A percentile compares a stretch with the other conserved stretches of the same genome.
Conservation (phyloP, 1,284 basidiomycete genomes). For the Exobasidium rhododendri region DNA sequence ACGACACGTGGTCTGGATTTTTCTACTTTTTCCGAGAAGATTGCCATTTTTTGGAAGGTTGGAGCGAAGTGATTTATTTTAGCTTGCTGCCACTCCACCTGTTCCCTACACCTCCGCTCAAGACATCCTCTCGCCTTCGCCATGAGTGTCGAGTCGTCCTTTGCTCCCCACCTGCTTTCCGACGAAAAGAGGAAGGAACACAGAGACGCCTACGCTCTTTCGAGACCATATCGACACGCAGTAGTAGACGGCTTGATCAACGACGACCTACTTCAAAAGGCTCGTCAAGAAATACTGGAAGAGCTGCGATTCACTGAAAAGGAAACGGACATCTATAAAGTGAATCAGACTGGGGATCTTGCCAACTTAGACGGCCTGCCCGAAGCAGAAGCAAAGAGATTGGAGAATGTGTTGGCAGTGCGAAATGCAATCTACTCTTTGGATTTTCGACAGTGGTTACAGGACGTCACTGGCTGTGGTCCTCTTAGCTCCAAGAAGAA, state of each 20-base stretch:
- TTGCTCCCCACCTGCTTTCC: neutral
- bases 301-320: slow-evolving; percentile 91
- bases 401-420: slow-evolving; percentile 62
- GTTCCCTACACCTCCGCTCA: no score
- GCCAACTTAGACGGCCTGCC: slow-evolving; percentile 80
- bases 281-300: slow-evolving; percentile 74
- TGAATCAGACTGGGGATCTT: slow-evolving; percentile 95
- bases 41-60: no score
- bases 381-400: slow-evolving; percentile 38
- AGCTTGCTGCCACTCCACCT: no score
- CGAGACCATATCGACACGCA: slow-evolving; percentile 75
- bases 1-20: no score
- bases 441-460: slow-evolving; percentile 78
- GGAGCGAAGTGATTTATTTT: no score
- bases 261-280: slow-evolving; percentile 72
- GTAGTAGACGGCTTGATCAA: slow-evolving; percentile 79
- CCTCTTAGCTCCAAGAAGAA: slow-evolving; percentile 85
- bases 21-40: no score
- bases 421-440: slow-evolving; percentile 88
- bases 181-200: slow-evolving; percentile 2
- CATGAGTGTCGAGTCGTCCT: neutral
- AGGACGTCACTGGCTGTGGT: slow-evolving; percentile 85
- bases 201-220: slow-evolving; percentile 33
- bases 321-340: slow-evolving; percentile 99
- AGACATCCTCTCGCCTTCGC: no score